Evolutionary conservation across 1,284 basidiomycete genomes (phyloP), one percentile per base, ranked within the genome.

Genomic region (Irpex rosettiformis): DNA sequence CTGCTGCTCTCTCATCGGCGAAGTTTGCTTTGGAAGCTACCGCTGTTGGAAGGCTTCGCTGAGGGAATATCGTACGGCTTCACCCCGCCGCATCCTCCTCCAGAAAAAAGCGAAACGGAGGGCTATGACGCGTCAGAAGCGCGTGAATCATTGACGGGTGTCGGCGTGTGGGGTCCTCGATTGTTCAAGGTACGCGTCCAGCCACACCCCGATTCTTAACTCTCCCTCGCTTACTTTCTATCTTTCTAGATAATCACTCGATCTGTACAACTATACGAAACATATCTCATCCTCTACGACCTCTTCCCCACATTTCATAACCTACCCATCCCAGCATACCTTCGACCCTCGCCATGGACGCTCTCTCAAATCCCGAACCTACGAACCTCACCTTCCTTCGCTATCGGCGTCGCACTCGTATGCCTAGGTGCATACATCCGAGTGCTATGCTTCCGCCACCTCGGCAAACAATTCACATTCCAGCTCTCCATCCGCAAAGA

Each of bases 391-490:
- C 52, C 45, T 18, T 11, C 58, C 11, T 42, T 55, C 22, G 33
- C 29, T 13, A n/a, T 42, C 22, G 58, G 53, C 45, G n/a, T 21
- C 16, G 11, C 48, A 8, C 52, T 58, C 5, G 47, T 58, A 42
- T 8, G 7, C 52, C 25, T 24, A 18, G 57, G 45, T 2, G 40
- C 52, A 10, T 27, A 40, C 4, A 10, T 58, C 8, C 58, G 58
- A 4, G 28, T 52, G 2, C 28, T 33, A 7, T 58, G 53, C 21
- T 58, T 55, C 48, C 13, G 43, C 3, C 11, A 25, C 10, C 58
- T 58, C 27, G 58, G 58, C 5, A 22, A 16, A 3, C 25, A 27
- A 43, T 58, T 52, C 45, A 58, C 58, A 4, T 58, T 58, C 58
- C 52, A 58, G 58, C 53, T 58, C 27, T 25, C 45, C 16, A 21